These are phyloP conservation scores for Agaricus blazei DNA, from an alignment of 768 basidiomycete species.

Conservation along the genomic window DNA sequence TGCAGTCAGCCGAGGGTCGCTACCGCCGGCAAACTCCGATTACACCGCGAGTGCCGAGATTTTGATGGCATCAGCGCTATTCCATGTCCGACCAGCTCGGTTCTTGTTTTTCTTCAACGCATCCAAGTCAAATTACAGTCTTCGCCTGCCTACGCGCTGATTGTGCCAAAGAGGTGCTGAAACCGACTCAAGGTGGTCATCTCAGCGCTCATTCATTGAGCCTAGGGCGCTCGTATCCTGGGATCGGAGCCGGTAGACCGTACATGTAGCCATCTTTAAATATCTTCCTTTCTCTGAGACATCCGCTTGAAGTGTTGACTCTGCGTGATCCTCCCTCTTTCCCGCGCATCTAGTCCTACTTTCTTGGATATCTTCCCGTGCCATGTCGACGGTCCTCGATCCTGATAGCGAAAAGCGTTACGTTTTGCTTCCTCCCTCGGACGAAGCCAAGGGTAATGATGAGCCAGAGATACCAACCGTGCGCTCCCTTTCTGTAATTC, in stretches of 20 bases:
- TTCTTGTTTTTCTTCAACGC: not conserved
- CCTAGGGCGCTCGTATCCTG: not conserved
- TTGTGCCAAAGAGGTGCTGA: slow-evolving; percentile 13
- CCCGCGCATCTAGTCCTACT: not conserved
- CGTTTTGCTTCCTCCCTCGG: not conserved
- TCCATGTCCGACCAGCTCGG: slow-evolving; percentile 1
- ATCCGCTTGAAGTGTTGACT: not conserved
- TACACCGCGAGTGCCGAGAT: no score
- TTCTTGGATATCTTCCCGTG: slow-evolving; percentile 2
- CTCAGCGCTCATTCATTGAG: slow-evolving; percentile 6
- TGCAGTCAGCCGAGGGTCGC: no score
- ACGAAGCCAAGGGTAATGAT: not conserved
- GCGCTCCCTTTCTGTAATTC: not conserved
- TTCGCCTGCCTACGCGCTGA: slow-evolving; percentile 5
- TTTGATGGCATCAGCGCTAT: slow-evolving; percentile 4
- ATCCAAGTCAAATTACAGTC: slow-evolving; percentile 13
- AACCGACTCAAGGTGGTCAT: slow-evolving; percentile 4
- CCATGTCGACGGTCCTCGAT: slow-evolving; percentile 2
- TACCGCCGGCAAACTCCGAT: no score
- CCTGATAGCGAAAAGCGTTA: slow-evolving; percentile 3
- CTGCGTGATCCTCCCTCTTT: not conserved
- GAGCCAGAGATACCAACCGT: slow-evolving; percentile 2
- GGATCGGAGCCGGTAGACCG: slow-evolving; percentile 11
- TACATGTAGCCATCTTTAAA: slow-evolving; percentile 3
- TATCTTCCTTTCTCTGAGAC: slow-evolving; percentile 3